Evolutionary conservation across 2,329 filamentous ascomycete species (phyloP), one percentile per base, ranked within the genome.

Genomic region (Dactylonectria estremocensis): DNA sequence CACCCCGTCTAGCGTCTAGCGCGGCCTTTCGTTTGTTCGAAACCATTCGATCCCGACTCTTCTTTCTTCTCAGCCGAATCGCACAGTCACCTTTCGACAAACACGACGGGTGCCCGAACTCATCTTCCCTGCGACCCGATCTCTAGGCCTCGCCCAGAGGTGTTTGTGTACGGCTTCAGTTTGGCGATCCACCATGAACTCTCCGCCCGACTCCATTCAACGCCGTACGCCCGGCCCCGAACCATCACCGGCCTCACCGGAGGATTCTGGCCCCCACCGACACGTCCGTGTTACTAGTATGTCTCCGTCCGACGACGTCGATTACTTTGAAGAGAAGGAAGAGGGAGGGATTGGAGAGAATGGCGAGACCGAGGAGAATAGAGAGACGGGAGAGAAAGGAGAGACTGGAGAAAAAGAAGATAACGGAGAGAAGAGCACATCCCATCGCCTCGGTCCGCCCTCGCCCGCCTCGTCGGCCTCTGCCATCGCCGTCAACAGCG

Each of bases 401-500:
- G 43, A 46, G 9, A 20, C 45, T 18, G 18, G 20, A 9, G 13
- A 28, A 7, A 28, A 28, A 7, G 24, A 28, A 28, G 24, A 28
- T 28, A 28, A 4, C 7, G 49, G 18, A 52, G 49, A 14, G 31
- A 46, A 43, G 31, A 50, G 13, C 45, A 37, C 46, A 28, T 53
- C n/a, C 24, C 48, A 13, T 5, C 67, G 66, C n/a, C 65, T 70
- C 56, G 60, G 68, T 9, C 76, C 76, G 14, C 75, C 77, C 0
- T 77, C 78, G 13, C 75, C 78, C 0, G 69, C 73, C 0, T 77
- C 77, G 2, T 78, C 74, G 2, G 52, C 66, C 20, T 79, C 78
- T 7, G 72, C 70, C 1, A 76, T 81, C 24, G 76, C 78, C 28
- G 79, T 80, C 3, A 79, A 78, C 49, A 77, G 70, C 37, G 67